Conservation (phyloP, 1,139 yeast genomes). For the Suhomyces kunorum region DNA sequence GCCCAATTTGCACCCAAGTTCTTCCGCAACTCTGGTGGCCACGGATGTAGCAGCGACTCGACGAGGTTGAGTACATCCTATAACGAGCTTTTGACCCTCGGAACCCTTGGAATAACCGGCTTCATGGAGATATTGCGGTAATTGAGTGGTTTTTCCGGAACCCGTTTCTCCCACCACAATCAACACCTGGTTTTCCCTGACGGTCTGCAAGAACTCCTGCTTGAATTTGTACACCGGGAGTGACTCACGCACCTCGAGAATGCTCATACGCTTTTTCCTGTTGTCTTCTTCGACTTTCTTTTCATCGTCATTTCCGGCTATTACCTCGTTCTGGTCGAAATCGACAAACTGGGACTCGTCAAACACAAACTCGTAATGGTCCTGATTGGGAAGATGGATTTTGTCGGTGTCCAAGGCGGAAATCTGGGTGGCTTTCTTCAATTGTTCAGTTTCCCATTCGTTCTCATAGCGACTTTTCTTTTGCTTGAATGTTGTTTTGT, state of each 20-base stretch:
- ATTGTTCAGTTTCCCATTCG: slow-evolving; percentile 69
- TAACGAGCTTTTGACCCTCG: slow-evolving; percentile 31
- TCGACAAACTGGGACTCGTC: slow-evolving; percentile 76
- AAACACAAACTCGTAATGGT: slow-evolving; percentile 76
- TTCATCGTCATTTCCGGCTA: slow-evolving; percentile 29
- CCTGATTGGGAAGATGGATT: slow-evolving; percentile 48
- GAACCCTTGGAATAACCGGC: slow-evolving; percentile 66
- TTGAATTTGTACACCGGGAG: slow-evolving; percentile 78
- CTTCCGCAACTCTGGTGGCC: slow-evolving; percentile 88
- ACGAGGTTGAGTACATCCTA: slow-evolving; percentile 96
- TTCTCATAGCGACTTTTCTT: slow-evolving; percentile 35
- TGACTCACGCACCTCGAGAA: slow-evolving; percentile 55
- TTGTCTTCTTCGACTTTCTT: slow-evolving; percentile 27
- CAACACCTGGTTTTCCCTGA: slow-evolving; percentile 67
- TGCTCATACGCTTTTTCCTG: slow-evolving; percentile 33
- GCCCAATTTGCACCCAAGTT: slow-evolving; percentile 72
- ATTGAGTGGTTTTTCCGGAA: slow-evolving; percentile 94
- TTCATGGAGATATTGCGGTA: slow-evolving; percentile 85
- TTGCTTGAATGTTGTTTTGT: slow-evolving; percentile 10
- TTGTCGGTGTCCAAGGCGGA: slow-evolving; percentile 40
- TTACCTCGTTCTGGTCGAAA: slow-evolving; percentile 49
- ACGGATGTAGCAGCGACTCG: slow-evolving; percentile 95
- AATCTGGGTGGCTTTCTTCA: slow-evolving; percentile 45
- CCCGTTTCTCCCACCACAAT: slow-evolving; percentile 98
- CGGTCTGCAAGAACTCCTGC: slow-evolving; percentile 60